Evolutionary conservation across 495 filamentous ascomycete genomes (phyloP), one percentile per base, ranked within the genome.

Genomic region (Podospora didyma): DNA sequence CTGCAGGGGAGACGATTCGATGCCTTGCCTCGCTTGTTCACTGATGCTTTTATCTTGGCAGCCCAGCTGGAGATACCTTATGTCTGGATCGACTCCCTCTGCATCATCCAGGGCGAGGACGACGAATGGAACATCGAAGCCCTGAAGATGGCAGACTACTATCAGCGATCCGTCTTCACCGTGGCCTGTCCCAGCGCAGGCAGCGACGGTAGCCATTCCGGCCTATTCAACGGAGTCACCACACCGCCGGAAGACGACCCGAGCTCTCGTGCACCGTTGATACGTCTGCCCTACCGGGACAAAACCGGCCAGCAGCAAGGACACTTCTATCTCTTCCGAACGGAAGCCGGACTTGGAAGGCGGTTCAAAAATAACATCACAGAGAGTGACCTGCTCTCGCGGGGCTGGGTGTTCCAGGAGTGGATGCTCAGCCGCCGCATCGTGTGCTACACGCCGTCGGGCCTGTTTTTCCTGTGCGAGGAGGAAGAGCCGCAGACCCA

Each of bases 381-480:
- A 17, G 45, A 28, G 7, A 47, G 46, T 41, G 58, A 60, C 14
- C 16, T 60, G 39, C 47, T 60, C 39, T 23, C 52, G 9, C 24
- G 58, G 21, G 58, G 52, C 24, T 56, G 58, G 58, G 26, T 60
- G 7, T 60, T 55, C 28, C 58, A 60, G 22, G 58, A 60, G 26
- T 55, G 46, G 46, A 16, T 44, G 2, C 52, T 60, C n/a, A 60
- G 58, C 44, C 58, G 58, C 7, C 58, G 58, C n/a, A 41, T 60
- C 2, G 20, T 52, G 2, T 60, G 58, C 48, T 60, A 3, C 41
- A 60, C 58, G 3, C 37, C 51, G 26, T 19, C 22, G 0, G 52
- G 42, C 4, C 4, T 56, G 9, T 52, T 54, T n/a, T 24, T 55
- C 7, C 24, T 7, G 1, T 60, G 58, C 31, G 12, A 49, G 12